phyloP scores from a whole-genome alignment of 768 basidiomycete genomes.

The Tricholoma matsutake region DNA sequence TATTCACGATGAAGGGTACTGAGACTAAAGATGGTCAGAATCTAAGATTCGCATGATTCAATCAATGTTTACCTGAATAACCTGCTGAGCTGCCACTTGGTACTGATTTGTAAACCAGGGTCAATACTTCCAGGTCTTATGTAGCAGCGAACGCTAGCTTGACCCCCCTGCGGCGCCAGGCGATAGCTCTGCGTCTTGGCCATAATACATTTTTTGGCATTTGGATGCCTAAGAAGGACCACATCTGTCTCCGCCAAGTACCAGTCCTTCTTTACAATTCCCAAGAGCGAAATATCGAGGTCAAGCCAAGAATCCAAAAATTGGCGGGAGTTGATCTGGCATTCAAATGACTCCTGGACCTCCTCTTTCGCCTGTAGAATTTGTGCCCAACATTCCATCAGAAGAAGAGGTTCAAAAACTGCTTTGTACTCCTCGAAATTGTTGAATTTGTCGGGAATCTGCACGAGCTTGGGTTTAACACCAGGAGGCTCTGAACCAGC shows the following conservation, averaged over 20 bases:
- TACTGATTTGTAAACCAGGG: conserved; percentile 59
- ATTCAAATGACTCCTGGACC: conserved; percentile 46
- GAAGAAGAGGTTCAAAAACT: conserved; percentile 80
- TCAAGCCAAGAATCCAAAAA: conserved; percentile 84
- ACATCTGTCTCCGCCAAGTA: conserved; percentile 80
- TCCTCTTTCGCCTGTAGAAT: conserved; percentile 77
- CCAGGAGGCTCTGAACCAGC: conserved; percentile 59
- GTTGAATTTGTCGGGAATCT: conserved; percentile 64
- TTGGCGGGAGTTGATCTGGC: conserved; percentile 64
- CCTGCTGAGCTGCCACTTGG: conserved; percentile 74
- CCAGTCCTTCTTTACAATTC: conserved; percentile 65
- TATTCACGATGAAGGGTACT: conserved; percentile 93
- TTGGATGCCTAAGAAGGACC: conserved; percentile 67
- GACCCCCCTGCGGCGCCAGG: conserved; percentile 40
- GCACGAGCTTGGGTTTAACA: conserved; percentile 31
- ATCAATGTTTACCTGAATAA: conserved; percentile 65
- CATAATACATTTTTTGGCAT: conserved; percentile 52
- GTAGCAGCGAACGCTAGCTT: conserved; percentile 59
- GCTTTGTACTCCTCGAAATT: conserved; percentile 65
- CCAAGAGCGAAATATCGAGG: conserved; percentile 62
- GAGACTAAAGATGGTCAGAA: conserved; percentile 48
- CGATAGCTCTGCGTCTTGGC: conserved; percentile 55
- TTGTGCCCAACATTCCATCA: conserved; percentile 91
- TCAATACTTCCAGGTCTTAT: conserved; percentile 36
- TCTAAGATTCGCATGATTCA: neutral